Evolutionary conservation across 2,329 filamentous ascomycete genomes (phyloP).

Genomic region (Colletotrichum brevisporum): DNA sequence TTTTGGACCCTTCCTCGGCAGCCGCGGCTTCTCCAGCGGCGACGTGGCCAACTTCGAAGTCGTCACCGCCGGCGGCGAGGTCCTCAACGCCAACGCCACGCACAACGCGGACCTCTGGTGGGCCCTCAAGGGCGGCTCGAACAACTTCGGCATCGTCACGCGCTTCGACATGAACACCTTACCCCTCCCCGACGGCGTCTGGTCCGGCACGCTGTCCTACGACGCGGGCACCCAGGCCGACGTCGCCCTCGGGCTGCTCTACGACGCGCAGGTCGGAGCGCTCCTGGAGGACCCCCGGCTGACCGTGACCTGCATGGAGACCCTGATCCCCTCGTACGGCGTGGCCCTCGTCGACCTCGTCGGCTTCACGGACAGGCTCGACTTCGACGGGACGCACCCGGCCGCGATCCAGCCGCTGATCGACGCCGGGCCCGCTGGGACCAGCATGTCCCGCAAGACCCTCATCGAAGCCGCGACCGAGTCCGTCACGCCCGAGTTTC

Average conservation of each 20-base stretch:
- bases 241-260: neutral
- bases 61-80: conserved; percentile 33
- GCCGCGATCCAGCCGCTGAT: neutral
- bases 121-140: conserved; percentile 39
- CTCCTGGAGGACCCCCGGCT: neutral
- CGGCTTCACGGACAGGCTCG: neutral
- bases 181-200: neutral
- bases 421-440: neutral
- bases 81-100: conserved; percentile 29
- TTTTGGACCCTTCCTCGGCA: neutral
- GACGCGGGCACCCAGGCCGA: conserved; percentile 31
- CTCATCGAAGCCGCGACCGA: neutral
- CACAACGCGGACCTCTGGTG: conserved; percentile 29
- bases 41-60: conserved; percentile 40
- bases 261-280: neutral
- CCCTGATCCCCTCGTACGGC: neutral
- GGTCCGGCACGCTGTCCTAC: conserved; percentile 5
- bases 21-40: conserved; percentile 9
- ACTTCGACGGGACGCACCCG: neutral
- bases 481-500: neutral
- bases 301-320: neutral
- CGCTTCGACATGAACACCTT: conserved; percentile 12
- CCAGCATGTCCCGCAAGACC: neutral
- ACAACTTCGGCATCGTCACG: conserved; percentile 42
- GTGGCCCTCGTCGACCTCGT: neutral